Conservation (phyloP, 78 protist species). For the Protostelium mycophagum region DNA sequence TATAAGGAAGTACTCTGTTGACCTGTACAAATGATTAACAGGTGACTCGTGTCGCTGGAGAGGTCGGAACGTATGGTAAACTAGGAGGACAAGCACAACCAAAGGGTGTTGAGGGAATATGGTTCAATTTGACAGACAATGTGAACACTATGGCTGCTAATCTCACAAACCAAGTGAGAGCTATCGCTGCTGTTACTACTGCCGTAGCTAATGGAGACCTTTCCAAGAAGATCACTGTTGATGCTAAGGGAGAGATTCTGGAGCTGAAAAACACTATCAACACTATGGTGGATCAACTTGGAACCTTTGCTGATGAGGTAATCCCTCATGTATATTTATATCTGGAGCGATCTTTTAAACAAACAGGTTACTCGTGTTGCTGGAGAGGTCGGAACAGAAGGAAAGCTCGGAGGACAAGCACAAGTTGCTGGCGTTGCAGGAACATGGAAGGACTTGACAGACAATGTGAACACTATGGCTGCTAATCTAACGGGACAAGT, state of each 20-base stretch:
- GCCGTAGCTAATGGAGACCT: slow-evolving; percentile 49
- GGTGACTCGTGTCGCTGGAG: slow-evolving; percentile 35
- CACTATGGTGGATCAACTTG: slow-evolving; percentile 34
- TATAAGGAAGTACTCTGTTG: not conserved
- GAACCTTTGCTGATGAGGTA: slow-evolving; percentile 28
- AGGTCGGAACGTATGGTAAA: slow-evolving; percentile 48
- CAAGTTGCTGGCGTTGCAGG: slow-evolving; percentile 39
- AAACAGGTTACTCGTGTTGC: slow-evolving; percentile 52
- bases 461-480: slow-evolving; percentile 60
- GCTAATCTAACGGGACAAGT: slow-evolving; percentile 40
- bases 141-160: slow-evolving; percentile 55
- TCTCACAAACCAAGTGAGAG: slow-evolving; percentile 45
- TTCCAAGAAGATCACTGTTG: slow-evolving; percentile 26
- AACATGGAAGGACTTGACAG: slow-evolving; percentile 45
- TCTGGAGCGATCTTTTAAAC: slow-evolving; percentile 30
- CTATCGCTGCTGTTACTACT: slow-evolving; percentile 43
- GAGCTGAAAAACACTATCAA: slow-evolving; percentile 38
- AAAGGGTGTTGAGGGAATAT: slow-evolving; percentile 22
- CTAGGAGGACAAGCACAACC: slow-evolving; percentile 45
- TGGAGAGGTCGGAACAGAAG: slow-evolving; percentile 49
- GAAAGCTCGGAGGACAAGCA: slow-evolving; percentile 53
- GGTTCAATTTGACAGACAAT: slow-evolving; percentile 32
- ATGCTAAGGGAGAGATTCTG: slow-evolving; percentile 45
- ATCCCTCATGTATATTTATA: slow-evolving; percentile 27
- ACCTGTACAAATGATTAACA: not conserved